Base-by-base conservation (phyloP, 208 protist species). In the Leptomonas pyrrhocoris region DNA sequence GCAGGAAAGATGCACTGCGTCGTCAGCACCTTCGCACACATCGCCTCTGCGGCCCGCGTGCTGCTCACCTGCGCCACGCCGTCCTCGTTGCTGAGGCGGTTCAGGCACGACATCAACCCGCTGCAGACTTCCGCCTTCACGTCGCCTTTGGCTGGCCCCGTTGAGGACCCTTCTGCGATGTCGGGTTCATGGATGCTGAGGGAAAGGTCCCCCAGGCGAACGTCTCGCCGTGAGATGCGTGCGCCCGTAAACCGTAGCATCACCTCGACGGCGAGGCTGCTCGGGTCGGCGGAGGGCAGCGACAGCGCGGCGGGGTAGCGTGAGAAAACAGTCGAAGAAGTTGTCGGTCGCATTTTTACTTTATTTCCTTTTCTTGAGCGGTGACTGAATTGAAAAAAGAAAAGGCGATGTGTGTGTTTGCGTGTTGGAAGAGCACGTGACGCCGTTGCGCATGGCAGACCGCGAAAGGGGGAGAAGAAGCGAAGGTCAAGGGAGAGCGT, bases 281-380 rank as follows among this genome's bases (percentile, higher is more conserved):
- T 67, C 19, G 92, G 92, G 74, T 94, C 89, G 19, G 75, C 81
- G 4, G 83, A 86, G 19, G 89, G 92, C 34, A 94, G 74, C 19
- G 77, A 49, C n/a, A 96, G 71, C 7, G 77, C 72, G 18, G 57
- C 78, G 0, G 74, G 74, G 58, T 68, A 80, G 49, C 75, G 66
- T 9, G 68, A 50, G 15, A 84, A 48, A 3, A 84, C 50, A 4
- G 66, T 56, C 4, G 75, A 34, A 13, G 69, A 46, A 8, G 56
- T n/a, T 6, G 54, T 15, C 12, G 64, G 25, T 9, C 53, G 42
- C 50, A 43, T 57, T 38, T 55, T 53, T 55, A 15, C 9, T 36
- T 40, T 23, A 19, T 16, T 1, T 59, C 21, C 25, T 40, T 59
- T 40, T 23, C 21, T 59, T 45, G 9, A n/a, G n/a, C n/a, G n/a